Conservation (phyloP, 169 alveolate genomes). For the Perkinsus marinus region DNA sequence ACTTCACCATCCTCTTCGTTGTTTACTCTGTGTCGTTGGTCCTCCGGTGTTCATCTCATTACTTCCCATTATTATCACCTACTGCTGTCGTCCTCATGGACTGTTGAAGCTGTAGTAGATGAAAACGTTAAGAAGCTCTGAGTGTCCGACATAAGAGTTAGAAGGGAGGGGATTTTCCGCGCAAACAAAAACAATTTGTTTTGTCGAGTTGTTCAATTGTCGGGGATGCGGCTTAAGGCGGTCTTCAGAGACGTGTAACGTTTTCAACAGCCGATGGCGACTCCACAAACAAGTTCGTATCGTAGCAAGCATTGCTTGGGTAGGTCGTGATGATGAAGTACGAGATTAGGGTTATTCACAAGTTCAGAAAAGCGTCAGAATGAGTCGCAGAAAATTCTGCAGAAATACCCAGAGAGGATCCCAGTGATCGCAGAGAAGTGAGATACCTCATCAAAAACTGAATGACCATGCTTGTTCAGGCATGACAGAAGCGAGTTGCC, state of each 20-base stretch:
- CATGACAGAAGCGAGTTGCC: constrained; percentile 16
- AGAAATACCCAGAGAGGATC: constrained; percentile 66
- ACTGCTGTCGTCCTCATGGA: background rate
- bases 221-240: too few relatives aligned
- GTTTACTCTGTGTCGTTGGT: background rate
- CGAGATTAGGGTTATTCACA: background rate
- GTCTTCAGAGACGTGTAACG: background rate
- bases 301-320: background rate
- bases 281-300: background rate
- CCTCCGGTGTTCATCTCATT: background rate
- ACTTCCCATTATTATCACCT: background rate
- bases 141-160: background rate
- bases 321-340: background rate
- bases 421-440: constrained; percentile 70
- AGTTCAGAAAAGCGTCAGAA: background rate
- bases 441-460: constrained; percentile 24
- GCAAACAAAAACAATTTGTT: background rate
- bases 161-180: background rate
- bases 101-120: too few relatives aligned
- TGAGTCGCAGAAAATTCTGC: constrained; percentile 59
- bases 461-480: background rate
- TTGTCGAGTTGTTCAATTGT: background rate
- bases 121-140: background rate
- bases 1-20: background rate
- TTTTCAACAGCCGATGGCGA: background rate